Base-by-base conservation (phyloP, 2,329 filamentous ascomycete genomes). In the Delphinella strobiligena region DNA sequence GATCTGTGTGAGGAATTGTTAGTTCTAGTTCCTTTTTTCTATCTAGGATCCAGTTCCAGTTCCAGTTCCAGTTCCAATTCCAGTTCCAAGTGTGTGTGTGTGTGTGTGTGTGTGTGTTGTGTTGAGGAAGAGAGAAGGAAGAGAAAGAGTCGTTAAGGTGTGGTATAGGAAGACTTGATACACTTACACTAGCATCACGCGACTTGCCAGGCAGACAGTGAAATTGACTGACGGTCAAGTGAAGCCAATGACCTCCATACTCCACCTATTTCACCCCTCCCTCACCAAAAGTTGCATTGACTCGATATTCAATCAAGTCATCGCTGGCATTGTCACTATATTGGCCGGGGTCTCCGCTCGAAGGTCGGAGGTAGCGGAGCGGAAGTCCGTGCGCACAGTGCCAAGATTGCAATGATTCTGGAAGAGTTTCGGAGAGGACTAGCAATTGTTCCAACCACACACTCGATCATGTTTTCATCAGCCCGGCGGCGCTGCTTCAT, bases 401-500 rank as follows among this genome's bases (percentile, higher is more conserved):
- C 22, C 22, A 27, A 27, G 22, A 27, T 7, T 12, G 18, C 19
- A 12, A 10, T 27, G 22, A 36, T 5, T 8, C 14, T 35, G 38
- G 32, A 38, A 27, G 10, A 34, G 27, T 37, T 15, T n/a, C 15
- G 16, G 22, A 18, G 18, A 40, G 12, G 34, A 22, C 34, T 33
- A 41, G 34, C 16, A n/a, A n/a, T n/a, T n/a, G 19, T 36, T 17
- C 36, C 17, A 31, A 32, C 4, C 19, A 42, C 36, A 39, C 54
- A 63, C 51, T 7, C 22, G 7, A 27, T 27, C 49, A 85, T 86
- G 78, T 69, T 85, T 55, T 72, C 72, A 50, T 72, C 75, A 48
- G 70, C 74, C 52, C 69, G 77, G 58, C 71, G 72, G 53, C 73
- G 71, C 61, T 71, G 69, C 49, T 62, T 81, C 48, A 43, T 29